A percentile compares a stretch with the other conserved stretches of the same genome.
Conservation (phyloP, 148 eudicot genomes). For the Amaranthus cruentus region DNA sequence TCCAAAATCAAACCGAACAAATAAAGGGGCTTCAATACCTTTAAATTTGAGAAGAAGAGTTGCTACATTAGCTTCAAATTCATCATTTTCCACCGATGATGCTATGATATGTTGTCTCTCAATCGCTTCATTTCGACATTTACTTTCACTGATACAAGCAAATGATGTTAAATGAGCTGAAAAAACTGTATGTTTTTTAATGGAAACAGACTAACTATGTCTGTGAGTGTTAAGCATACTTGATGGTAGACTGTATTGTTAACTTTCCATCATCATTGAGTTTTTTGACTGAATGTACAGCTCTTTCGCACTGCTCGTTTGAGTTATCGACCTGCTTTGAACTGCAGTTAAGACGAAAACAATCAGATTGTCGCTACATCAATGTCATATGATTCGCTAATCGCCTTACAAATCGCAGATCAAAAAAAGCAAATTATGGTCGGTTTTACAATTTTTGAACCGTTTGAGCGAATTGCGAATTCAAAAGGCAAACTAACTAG, state of each 20-base stretch:
- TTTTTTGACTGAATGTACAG: conserved; percentile 33
- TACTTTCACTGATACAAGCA: conserved; percentile 37
- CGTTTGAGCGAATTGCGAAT: no score
- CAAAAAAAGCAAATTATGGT: no score
- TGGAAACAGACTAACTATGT: not conserved
- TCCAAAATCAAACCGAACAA: not conserved
- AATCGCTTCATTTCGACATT: conserved; percentile 29
- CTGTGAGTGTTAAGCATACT: conserved; percentile 22
- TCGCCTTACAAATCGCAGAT: no score
- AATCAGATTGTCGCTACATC: not conserved
- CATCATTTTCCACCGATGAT: conserved; percentile 37
- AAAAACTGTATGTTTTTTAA: not conserved
- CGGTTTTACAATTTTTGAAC: no score
- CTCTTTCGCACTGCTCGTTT: conserved; percentile 43
- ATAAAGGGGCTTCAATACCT: conserved; percentile 32
- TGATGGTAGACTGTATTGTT: conserved; percentile 34
- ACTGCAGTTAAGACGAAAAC: conserved; percentile 30
- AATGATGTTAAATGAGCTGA: conserved; percentile 10
- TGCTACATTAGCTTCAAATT: conserved; percentile 33
- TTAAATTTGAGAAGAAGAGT: conserved; percentile 33
- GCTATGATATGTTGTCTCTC: conserved; percentile 31
- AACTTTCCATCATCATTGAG: conserved; percentile 32
- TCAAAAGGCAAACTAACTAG: no score
- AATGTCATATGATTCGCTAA: not conserved
- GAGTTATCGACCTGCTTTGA: conserved; percentile 39